Evolutionary conservation across 345 rosid species (phyloP), one percentile per base, ranked within the genome.

Genomic region (Populus deltoides): DNA sequence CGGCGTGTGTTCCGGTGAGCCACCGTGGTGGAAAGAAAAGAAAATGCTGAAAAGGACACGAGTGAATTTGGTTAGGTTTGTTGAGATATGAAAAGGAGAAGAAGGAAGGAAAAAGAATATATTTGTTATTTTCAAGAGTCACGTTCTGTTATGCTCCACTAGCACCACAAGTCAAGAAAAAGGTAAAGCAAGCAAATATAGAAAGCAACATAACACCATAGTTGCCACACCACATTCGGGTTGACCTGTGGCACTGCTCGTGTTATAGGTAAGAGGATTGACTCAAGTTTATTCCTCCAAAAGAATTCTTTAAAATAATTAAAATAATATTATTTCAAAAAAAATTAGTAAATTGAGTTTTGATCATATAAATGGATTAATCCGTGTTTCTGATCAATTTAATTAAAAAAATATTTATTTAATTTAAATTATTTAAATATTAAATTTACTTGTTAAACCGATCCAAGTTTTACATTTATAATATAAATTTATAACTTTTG

Each of bases 161-260:
- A 33, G 76, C 82, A 75, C 86, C 82, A 76, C 81, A 53, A 51
- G 53, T 47, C 70, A 25, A 39, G 25, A 53, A 4, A 55, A 67
- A 11, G 53, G 72, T 13, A 2, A 76, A 29, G 10, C 29, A 4
- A 5, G 55, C 9, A 68, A 25, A 10, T 0, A 18, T 11, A 17
- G 68, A 68, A 35, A 62, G 57, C 70, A 62, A 74, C 77, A 4
- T 13, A 1, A 41, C 20, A n/a, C 49, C 1, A 63, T 12, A 18
- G 8, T 4, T 20, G 47, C 12, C 47, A 41, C 11, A 2, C 47
- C 47, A 10, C 12, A 41, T 10, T 10, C 3, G 45, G 45, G 47
- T 41, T 41, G 47, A 41, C 47, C 47, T 12, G 47, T 3, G 47
- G 11, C 47, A 41, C 12, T 10, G 47, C 12, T 12, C 12, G 3